Evolutionary conservation across 2,329 filamentous ascomycete species (phyloP), one percentile per base, ranked within the genome.

Genomic region (Torrubiellomyces zombiae): DNA sequence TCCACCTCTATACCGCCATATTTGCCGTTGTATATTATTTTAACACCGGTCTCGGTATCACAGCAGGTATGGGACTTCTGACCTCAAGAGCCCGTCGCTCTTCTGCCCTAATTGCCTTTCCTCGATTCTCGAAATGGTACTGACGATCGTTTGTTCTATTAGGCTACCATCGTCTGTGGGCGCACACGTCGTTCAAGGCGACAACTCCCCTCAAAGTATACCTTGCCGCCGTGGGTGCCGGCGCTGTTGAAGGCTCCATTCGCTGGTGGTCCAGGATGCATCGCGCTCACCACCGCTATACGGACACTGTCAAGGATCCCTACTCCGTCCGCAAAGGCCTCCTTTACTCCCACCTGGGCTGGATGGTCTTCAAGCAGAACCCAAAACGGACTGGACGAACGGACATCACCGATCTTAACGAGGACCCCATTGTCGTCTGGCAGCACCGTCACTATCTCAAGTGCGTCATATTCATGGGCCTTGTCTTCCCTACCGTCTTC

Each of bases 301-400:
- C 82, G 58, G 82, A 91, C 48, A 91, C 81, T 44, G 78, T 85
- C 18, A 89, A 89, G 62, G 81, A 91, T 39, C 82, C 81, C 24
- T 91, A 91, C 62, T 85, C 78, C 14, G 81, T 91, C 40, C 75
- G 79, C 56, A 91, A 91, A 63, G 81, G 81, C 38, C 65, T 89
- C 24, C 55, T 82, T 38, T 86, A 85, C 66, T 82, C 70, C 10
- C 47, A 55, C 57, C 60, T 91, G 29, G 81, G 81, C 42, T 91
- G 81, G 81, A 89, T 91, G 79, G 55, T 91, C 44, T 73, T 91
- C 66, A 86, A 86, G 65, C 81, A 91, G 59, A 86, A 91, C 60
- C 79, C 80, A 36, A 86, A 86, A 66, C 67, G 76, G 34, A 80
- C 82, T 42, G 82, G 82, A 43, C 78, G 81, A 33, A 85, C 79